These are phyloP conservation scores for Buddleja alternifolia DNA, from an alignment of 257 asterid genomes.

Conservation along the genomic window DNA sequence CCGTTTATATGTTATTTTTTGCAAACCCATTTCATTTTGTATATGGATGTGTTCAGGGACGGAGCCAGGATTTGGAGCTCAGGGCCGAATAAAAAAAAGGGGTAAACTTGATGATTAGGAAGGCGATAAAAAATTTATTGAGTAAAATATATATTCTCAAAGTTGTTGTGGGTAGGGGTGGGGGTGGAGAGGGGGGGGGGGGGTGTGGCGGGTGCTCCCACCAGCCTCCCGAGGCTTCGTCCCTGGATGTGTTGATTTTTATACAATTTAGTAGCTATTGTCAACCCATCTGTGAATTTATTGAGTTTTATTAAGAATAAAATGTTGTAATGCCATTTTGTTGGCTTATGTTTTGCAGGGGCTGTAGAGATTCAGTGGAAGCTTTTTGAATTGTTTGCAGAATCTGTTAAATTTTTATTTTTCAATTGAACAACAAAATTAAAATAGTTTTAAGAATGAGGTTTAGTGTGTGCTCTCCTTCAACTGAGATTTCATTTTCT, in stretches of 20 bases:
- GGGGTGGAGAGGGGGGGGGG: too few relatives aligned
- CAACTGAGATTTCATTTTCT: slow-evolving; percentile 55
- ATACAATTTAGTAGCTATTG: not conserved
- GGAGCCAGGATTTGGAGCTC: too few relatives aligned
- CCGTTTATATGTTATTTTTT: not conserved
- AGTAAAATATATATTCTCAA: too few relatives aligned
- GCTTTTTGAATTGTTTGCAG: slow-evolving; percentile 26
- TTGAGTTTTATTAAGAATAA: not conserved
- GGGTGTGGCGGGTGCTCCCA: too few relatives aligned
- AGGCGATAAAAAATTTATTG: too few relatives aligned
- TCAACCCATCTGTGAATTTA: slow-evolving; percentile 15
- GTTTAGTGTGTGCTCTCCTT: slow-evolving; percentile 48
- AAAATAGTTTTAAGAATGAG: slow-evolving; percentile 47
- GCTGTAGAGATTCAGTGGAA: slow-evolving; percentile 13
- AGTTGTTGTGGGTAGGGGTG: too few relatives aligned
- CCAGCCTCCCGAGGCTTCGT: too few relatives aligned
- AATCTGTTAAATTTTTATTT: not conserved
- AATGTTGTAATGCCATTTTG: slow-evolving; percentile 11
- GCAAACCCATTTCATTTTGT: not conserved
- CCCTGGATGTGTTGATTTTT: too few relatives aligned
- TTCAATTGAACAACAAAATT: slow-evolving; percentile 11
- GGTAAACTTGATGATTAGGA: too few relatives aligned
- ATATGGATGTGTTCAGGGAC: not conserved
- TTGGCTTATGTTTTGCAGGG: slow-evolving; percentile 40
- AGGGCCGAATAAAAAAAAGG: too few relatives aligned